A percentile compares a stretch with the other conserved stretches of the same genome.
Conservation (phyloP, 2,329 filamentous ascomycete genomes). For the Penicillium rolfsii region DNA sequence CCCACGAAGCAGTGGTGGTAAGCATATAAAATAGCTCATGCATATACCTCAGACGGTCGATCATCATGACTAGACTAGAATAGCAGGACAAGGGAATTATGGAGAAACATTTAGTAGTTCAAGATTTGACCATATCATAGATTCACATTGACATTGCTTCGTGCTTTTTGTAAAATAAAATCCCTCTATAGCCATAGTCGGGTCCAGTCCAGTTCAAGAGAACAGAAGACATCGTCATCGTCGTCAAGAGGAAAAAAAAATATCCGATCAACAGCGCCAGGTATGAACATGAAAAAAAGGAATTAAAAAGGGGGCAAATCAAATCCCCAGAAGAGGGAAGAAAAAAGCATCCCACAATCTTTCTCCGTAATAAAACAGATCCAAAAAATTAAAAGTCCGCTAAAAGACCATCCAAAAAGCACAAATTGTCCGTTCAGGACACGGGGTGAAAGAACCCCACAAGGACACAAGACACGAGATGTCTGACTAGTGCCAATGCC, state of each 20-base stretch:
- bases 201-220: conserved; percentile 1
- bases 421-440: not conserved
- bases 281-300: not conserved
- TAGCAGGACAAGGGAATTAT: not conserved
- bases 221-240: conserved; percentile 6
- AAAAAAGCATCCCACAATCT: not conserved
- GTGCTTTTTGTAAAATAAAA: conserved; percentile 3
- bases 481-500: not conserved
- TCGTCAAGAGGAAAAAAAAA: not conserved
- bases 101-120: not conserved
- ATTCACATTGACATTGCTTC: conserved; percentile 12
- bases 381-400: conserved; percentile 9
- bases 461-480: not conserved
- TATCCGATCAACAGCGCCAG: not conserved
- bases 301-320: not conserved
- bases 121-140: not conserved
- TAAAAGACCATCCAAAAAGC: conserved; percentile 11
- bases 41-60: no score
- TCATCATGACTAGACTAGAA: not conserved
- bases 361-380: conserved; percentile 17
- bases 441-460: conserved; percentile 4
- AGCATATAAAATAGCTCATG: no score
- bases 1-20: no score
- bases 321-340: not conserved
- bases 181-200: conserved; percentile 11